Evolutionary conservation across 2,329 filamentous ascomycete genomes (phyloP), one percentile per base, ranked within the genome.

Genomic region (Arachnomyces sp.): DNA sequence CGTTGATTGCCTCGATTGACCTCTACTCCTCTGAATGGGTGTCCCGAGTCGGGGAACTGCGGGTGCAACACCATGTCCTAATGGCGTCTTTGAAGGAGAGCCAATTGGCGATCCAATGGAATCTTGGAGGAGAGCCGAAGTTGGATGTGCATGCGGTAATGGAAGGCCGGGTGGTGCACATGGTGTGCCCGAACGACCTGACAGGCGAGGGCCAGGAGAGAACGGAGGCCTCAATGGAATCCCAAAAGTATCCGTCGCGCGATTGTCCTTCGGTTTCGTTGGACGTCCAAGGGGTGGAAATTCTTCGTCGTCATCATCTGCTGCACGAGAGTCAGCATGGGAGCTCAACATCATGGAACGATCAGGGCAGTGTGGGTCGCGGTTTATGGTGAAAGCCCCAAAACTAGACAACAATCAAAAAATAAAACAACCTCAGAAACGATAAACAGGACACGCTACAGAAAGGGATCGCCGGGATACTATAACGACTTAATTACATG

Each of bases 291-390:
- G 55, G 35, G 67, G 67, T 18, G 68, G 66, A 34, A 71, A 71
- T 12, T 71, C 66, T 49, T 67, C 61, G 36, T 68, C 60, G 49
- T 67, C 61, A 35, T 68, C 60, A 45, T 67, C 66, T 61, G 58
- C 52, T 52, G 44, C 44, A 43, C 44, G 20, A 29, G 40, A 20
- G 20, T 29, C 20, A 25, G 20, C 9, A 25, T 25, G 52, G 63
- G 49, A 65, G 60, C 53, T 45, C 44, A 43, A 36, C 18, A 42
- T 33, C 32, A 31, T n/a, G 33, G n/a, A 20, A 18, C 48, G 18
- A 37, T 41, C 28, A 37, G 31, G 38, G 31, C 30, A 32, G 31
- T 29, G n/a, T 29, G n/a, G 16, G 15, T 39, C 30, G 43, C 43
- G 45, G 38, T 43, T 46, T 28, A 32, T n/a, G 30, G 28, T 44